Evolutionary conservation across 2,329 filamentous ascomycete genomes (phyloP).

Genomic region (Calcarisporium arbuscula): DNA sequence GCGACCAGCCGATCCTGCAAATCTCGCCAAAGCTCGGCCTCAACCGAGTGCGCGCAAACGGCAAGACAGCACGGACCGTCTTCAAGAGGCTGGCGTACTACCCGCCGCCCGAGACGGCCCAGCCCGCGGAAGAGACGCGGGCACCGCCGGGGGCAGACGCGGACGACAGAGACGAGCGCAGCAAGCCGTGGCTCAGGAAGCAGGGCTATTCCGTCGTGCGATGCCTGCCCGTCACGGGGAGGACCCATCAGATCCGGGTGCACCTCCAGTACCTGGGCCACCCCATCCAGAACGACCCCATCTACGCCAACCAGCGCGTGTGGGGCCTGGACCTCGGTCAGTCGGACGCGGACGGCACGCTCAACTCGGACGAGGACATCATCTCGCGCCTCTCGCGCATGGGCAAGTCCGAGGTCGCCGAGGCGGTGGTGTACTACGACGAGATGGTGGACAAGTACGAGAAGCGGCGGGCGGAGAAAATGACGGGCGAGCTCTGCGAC

Average conservation of each 20-base stretch:
- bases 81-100: slow-evolving; percentile 95
- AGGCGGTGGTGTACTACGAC: slow-evolving; percentile 88
- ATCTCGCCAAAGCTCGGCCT: slow-evolving; percentile 93
- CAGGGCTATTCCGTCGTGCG: slow-evolving; percentile 91
- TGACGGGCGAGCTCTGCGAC: slow-evolving; percentile 78
- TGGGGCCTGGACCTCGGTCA: slow-evolving; percentile 77
- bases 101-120: slow-evolving; percentile 38
- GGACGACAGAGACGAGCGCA: slow-evolving; percentile 12
- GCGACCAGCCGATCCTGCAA: slow-evolving; percentile 86
- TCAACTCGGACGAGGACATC: slow-evolving; percentile 80
- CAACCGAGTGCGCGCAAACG: slow-evolving; percentile 89
- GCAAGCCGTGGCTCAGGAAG: slow-evolving; percentile 42
- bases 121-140: slow-evolving; percentile 16
- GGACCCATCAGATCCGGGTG: slow-evolving; percentile 91
- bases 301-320: slow-evolving; percentile 90
- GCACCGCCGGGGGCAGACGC: slow-evolving; percentile 15
- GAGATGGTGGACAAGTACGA: slow-evolving; percentile 89
- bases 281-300: slow-evolving; percentile 94
- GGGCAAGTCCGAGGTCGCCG: slow-evolving; percentile 89
- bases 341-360: slow-evolving; percentile 56
- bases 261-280: slow-evolving; percentile 92
- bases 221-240: slow-evolving; percentile 85
- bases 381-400: slow-evolving; percentile 79
- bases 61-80: slow-evolving; percentile 82
- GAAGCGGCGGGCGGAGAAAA: slow-evolving; percentile 84